Evolutionary conservation across 352 stramenopile species (phyloP).

Genomic region (Pythium scleroteichum): DNA sequence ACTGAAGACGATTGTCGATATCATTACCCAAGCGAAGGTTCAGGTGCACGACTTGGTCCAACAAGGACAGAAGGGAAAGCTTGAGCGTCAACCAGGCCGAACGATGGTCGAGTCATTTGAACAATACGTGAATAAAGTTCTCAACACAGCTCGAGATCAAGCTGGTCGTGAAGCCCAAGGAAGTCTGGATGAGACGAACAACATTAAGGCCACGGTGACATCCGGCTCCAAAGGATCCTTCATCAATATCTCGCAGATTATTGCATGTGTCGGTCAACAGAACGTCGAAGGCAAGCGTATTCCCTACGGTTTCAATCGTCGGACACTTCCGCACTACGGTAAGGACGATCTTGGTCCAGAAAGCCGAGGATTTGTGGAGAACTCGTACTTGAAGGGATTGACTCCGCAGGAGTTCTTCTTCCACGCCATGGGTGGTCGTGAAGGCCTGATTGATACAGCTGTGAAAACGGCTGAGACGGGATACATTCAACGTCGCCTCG

Average conservation of each 20-base stretch:
- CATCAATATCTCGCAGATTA: conserved; percentile 99
- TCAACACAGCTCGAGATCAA: conserved; percentile 88
- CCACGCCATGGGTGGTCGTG: conserved; percentile 98
- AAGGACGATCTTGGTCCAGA: conserved; percentile 98
- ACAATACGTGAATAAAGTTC: conserved; percentile 97
- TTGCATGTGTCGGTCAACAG: conserved; percentile 98
- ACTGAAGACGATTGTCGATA: conserved; percentile 98
- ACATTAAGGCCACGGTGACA: conserved; percentile 99
- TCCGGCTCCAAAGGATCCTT: conserved; percentile 99
- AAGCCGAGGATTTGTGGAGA: conserved; percentile 99
- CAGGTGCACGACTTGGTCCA: conserved; percentile 94
- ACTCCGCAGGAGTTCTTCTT: conserved; percentile 99
- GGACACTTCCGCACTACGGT: conserved; percentile 95
- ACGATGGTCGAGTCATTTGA: conserved; percentile 99
- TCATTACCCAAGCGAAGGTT: conserved; percentile 98
- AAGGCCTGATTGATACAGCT: conserved; percentile 99
- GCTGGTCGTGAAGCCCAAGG: conserved; percentile 80
- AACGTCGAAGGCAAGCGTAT: conserved; percentile 99
- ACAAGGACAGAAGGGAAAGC: conserved; percentile 96
- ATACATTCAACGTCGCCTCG: conserved; percentile 99
- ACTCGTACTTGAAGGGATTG: conserved; percentile 97
- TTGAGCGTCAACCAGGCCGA: conserved; percentile 97
- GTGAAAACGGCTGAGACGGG: conserved; percentile 99
- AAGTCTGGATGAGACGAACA: conserved; percentile 96
- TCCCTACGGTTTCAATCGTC: conserved; percentile 94